Evolutionary conservation across 257 asterid species (phyloP), one percentile per base, ranked within the genome.

Genomic region (Plantago ovata): DNA sequence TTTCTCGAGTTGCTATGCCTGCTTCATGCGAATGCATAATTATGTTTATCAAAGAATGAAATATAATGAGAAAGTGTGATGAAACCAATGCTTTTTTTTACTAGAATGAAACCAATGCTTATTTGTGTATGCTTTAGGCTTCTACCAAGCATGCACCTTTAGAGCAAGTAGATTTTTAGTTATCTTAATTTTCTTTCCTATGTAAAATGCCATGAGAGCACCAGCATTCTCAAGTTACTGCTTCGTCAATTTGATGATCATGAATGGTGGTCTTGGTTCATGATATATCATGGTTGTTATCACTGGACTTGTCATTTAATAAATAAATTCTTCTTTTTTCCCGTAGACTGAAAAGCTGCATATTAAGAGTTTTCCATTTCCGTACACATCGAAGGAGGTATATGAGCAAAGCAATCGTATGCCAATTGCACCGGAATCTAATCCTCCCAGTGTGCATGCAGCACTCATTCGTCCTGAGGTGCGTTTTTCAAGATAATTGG

Each of bases 381-480:
- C 98, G 6, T 84, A 39, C 78, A 86, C 89, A 14, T 89, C 98
- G 12, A 68, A 71, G 60, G 98, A 86, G 62, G 89, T 84, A 60
- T 89, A 71, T 47, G 95, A 92, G 41, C 92, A 78, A 68, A 89
- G 98, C 66, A 77, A 84, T 23, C 86, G 97, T 52, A 84, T 82
- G 95, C 97, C 98, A 40, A 84, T 92, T 53, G 97, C 97, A 51
- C 98, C 98, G 11, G 97, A 89, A 55, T 88, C 69, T 57, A 84
- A 92, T 76, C 97, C 98, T 13, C 87, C 57, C 20, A 72, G 84
- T 23, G 72, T 94, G 33, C 20, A 77, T 58, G 87, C 86, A 53
- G 94, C 95, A 65, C 95, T 92, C 38, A 88, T 69, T 74, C 91
- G 95, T 19, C 98, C 97, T n/a, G 95, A 80, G 77, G 96, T 92